phyloP scores from a whole-genome alignment of 2,329 filamentous ascomycete genomes.

The Cladosporium sphaerospermum region DNA sequence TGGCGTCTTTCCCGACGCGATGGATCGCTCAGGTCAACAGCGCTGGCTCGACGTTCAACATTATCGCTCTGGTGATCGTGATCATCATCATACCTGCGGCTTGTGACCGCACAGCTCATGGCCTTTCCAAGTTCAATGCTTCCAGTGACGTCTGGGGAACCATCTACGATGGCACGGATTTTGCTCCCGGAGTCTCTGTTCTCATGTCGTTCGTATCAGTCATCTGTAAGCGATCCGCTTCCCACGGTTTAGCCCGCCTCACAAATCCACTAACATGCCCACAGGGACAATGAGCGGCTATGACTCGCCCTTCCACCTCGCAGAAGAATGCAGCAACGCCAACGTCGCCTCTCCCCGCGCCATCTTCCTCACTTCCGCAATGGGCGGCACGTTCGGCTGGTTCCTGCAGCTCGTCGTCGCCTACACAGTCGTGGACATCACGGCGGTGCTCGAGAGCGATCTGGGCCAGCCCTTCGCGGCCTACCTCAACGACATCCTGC shows the following conservation, averaged over 20 bases:
- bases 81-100: conserved; percentile 63
- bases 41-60: conserved; percentile 64
- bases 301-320: conserved; percentile 65
- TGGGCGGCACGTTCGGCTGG: conserved; percentile 64
- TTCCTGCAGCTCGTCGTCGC: conserved; percentile 67
- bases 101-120: conserved; percentile 45
- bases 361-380: conserved; percentile 61
- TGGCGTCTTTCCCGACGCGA: conserved; percentile 64
- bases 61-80: conserved; percentile 58
- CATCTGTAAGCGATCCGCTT: conserved; percentile 43
- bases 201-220: conserved; percentile 67
- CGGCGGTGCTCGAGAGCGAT: conserved; percentile 51
- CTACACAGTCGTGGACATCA: conserved; percentile 63
- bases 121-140: conserved; percentile 53
- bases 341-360: conserved; percentile 63
- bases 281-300: conserved; percentile 42
- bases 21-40: conserved; percentile 68
- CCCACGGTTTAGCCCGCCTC: conserved; percentile 16
- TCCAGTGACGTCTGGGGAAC: conserved; percentile 57
- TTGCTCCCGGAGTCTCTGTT: conserved; percentile 59
- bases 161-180: conserved; percentile 62
- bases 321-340: conserved; percentile 69
- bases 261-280: not conserved
- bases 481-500: conserved; percentile 60
- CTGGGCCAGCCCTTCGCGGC: conserved; percentile 66